Conservation (phyloP, 768 basidiomycete species). For the Hygrocybe punicea region DNA sequence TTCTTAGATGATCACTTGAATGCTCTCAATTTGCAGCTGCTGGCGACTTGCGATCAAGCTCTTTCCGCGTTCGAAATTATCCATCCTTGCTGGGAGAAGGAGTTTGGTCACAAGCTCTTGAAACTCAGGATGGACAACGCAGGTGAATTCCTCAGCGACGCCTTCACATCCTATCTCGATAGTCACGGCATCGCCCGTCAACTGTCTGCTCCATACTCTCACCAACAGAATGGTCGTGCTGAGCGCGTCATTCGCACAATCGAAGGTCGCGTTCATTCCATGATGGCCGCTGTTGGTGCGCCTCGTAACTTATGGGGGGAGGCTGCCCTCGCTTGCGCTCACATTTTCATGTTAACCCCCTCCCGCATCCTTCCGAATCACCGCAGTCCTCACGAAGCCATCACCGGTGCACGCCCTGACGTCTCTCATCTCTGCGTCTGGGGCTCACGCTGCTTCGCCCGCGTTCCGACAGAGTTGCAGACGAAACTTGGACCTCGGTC, state of each 20-base stretch:
- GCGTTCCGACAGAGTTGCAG: conserved; percentile 21
- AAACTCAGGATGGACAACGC: neutral
- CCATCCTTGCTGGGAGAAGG: neutral
- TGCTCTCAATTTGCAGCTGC: neutral
- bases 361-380: conserved; percentile 20
- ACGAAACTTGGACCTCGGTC: conserved; percentile 24
- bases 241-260: conserved; percentile 29
- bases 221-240: conserved; percentile 32
- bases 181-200: conserved; percentile 22
- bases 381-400: conserved; percentile 18
- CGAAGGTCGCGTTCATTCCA: conserved; percentile 18
- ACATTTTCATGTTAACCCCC: conserved; percentile 22
- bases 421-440: conserved; percentile 28
- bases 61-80: neutral
- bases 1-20: conserved; percentile 15
- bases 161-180: conserved; percentile 4
- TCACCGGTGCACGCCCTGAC: conserved; percentile 24
- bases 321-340: conserved; percentile 17
- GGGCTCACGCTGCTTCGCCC: conserved; percentile 32
- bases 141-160: neutral
- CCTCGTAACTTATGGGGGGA: conserved; percentile 21
- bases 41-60: neutral
- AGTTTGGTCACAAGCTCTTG: neutral
- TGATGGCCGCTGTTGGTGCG: conserved; percentile 21
- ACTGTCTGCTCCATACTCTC: conserved; percentile 26